A percentile compares a stretch with the other conserved stretches of the same genome.
phyloP scores from a whole-genome alignment of 2,329 filamentous ascomycete species.

The Hyphodiscus sp. region DNA sequence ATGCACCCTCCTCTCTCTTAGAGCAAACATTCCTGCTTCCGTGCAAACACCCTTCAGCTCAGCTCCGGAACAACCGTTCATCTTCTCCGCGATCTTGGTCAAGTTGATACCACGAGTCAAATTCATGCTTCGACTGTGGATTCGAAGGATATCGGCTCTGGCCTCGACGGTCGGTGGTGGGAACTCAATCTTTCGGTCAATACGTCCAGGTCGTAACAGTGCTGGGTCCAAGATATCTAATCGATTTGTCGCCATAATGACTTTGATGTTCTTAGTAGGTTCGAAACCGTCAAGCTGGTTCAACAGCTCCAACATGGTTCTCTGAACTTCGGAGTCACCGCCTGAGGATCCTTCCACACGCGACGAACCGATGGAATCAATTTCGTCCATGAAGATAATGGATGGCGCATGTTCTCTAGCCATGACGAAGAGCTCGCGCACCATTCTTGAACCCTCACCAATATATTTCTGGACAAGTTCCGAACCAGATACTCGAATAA shows the following conservation, averaged over 20 bases:
- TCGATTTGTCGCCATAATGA: constrained; percentile 99
- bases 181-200: constrained; percentile 98
- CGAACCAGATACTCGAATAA: constrained; percentile 93
- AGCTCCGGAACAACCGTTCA: constrained; percentile 97
- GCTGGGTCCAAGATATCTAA: constrained; percentile 96
- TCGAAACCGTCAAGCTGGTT: constrained; percentile 99
- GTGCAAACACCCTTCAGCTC: constrained; percentile 99
- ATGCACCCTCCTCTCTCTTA: constrained; percentile 91
- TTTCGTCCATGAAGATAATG: constrained; percentile 99
- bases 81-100: constrained; percentile 98
- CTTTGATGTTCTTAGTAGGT: constrained; percentile 99
- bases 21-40: constrained; percentile 95
- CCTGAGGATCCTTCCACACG: constrained; percentile 93
- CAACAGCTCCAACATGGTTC: constrained; percentile 95
- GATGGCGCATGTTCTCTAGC: constrained; percentile 94
- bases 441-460: constrained; percentile 95
- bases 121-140: constrained; percentile 98
- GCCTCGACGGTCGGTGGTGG: constrained; percentile 94
- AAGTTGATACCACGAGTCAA: constrained; percentile 94
- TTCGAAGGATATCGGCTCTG: constrained; percentile 92
- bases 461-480: constrained; percentile 99
- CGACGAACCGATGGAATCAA: constrained; percentile 96
- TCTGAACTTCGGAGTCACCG: constrained; percentile 95
- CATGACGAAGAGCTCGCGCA: constrained; percentile 98
- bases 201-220: constrained; percentile 88